Evolutionary conservation across 495 filamentous ascomycete species (phyloP).

Genomic region (Hypoxylon perforatum): DNA sequence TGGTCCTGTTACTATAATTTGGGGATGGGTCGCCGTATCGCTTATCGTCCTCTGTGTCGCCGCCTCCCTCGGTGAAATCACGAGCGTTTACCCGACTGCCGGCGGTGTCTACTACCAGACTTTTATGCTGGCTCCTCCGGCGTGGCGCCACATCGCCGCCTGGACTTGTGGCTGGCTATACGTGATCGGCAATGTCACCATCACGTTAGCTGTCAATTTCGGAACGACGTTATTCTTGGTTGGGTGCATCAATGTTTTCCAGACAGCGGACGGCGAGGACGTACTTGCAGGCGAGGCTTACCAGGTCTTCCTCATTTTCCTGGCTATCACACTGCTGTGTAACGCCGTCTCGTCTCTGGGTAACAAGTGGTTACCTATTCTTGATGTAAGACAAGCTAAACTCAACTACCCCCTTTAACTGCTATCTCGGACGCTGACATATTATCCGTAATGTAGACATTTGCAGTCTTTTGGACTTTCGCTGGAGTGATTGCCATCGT

Average conservation of each 20-base stretch:
- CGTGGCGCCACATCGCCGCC: constrained; percentile 59
- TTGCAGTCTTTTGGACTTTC: constrained; percentile 64
- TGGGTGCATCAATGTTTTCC: constrained; percentile 65
- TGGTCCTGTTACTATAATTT: constrained; percentile 73
- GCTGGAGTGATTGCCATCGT: constrained; percentile 58
- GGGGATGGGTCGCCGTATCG: constrained; percentile 66
- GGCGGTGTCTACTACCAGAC: constrained; percentile 68
- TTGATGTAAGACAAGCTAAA: constrained; percentile 57
- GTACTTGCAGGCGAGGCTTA: constrained; percentile 60
- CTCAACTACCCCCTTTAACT: background rate
- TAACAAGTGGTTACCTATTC: constrained; percentile 65
- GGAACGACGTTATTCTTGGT: constrained; percentile 67
- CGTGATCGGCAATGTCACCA: constrained; percentile 75
- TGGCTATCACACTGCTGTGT: constrained; percentile 65
- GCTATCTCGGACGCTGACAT: constrained; percentile 9
- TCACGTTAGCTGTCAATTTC: constrained; percentile 76
- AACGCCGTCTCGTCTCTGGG: constrained; percentile 66
- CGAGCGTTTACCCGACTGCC: constrained; percentile 65
- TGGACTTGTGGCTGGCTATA: constrained; percentile 77
- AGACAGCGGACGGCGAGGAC: constrained; percentile 48
- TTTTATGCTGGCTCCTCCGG: constrained; percentile 61
- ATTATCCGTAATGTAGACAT: constrained; percentile 47
- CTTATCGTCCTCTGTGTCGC: constrained; percentile 64
- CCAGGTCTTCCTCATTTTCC: constrained; percentile 70
- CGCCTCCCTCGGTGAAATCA: constrained; percentile 65